A percentile compares a stretch with the other conserved stretches of the same genome.
These are phyloP conservation scores for Macrolepiota fuliginosa DNA, from an alignment of 768 basidiomycete genomes.

Conservation along the genomic window DNA sequence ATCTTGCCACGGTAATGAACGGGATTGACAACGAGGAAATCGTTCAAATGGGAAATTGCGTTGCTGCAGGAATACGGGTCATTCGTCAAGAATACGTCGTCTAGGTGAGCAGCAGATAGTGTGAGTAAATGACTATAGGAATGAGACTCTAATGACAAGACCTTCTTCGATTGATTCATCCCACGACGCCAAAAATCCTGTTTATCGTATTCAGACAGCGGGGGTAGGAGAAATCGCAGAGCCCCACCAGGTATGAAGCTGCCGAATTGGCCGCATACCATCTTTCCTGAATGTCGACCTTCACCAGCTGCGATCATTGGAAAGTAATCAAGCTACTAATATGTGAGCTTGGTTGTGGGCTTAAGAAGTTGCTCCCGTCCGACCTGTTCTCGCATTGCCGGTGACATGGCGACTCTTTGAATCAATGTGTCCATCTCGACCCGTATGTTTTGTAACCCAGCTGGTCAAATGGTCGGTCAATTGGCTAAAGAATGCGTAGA, in stretches of 20 bases:
- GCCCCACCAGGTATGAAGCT: constrained; percentile 25
- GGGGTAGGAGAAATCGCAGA: not conserved
- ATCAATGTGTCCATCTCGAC: constrained; percentile 28
- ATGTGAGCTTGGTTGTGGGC: not conserved
- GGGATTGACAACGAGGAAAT: constrained; percentile 27
- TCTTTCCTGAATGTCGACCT: constrained; percentile 24
- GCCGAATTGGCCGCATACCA: constrained; percentile 29
- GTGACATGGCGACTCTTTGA: constrained; percentile 23
- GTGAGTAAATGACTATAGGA: not conserved
- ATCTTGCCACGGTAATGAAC: constrained; percentile 25
- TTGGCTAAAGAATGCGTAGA: not conserved
- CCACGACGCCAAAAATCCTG: constrained; percentile 27
- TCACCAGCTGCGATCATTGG: constrained; percentile 29
- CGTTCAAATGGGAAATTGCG: constrained; percentile 29
- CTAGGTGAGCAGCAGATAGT: not conserved
- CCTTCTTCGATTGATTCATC: constrained; percentile 28
- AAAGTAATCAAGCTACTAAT: constrained; percentile 22
- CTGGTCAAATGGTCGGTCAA: not conserved
- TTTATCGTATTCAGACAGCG: not conserved
- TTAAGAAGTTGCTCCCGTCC: not conserved
- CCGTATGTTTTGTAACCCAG: constrained; percentile 21
- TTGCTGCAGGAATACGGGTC: constrained; percentile 25
- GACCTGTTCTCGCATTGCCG: constrained; percentile 26
- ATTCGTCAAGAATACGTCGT: constrained; percentile 25
- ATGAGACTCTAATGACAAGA: not conserved